Evolutionary conservation across 1,139 yeast genomes (phyloP), one percentile per base, ranked within the genome.

Genomic region (Petasospora fabianii): DNA sequence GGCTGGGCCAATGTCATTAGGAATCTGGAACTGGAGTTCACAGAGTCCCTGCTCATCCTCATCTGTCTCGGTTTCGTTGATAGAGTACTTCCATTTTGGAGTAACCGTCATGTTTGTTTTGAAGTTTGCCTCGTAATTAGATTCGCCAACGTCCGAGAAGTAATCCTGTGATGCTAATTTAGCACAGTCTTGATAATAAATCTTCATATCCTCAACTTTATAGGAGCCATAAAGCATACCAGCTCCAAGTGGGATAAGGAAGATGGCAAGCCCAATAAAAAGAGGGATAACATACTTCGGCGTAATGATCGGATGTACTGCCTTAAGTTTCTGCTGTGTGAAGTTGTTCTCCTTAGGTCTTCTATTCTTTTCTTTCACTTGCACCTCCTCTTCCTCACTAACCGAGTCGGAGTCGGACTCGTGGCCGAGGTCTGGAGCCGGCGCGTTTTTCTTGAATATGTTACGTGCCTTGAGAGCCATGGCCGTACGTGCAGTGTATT

Each of bases 231-330:
- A 80, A 61, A 92, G 71, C 78, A 92, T 79, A 44, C 84, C 90
- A 1, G 90, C 97, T 24, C 98, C 98, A 32, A 92, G 71, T 8
- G 97, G 95, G 13, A 90, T 85, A 57, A 90, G 85, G 11, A 92
- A 68, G n/a, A 85, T 69, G 5, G 96, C 94, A 36, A 92, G 72
- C 10, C 71, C 62, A 34, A 90, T 60, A 54, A 90, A 78, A 39
- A 90, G 58, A 3, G 97, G 97, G 43, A 92, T 75, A 30, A 90
- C 95, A 4, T 94, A 84, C 57, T 76, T 81, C 16, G 97, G 97
- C 0, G 97, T 90, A 51, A 90, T 72, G 38, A 92, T 92, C 2
- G 97, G 97, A 57, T 73, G 73, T 45, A 72, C 61, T 1, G 84
- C 78, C 37, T 66, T 69, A 36, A 79, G 58, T 42, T 74, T 61